Conservation (phyloP, 352 stramenopile genomes). For the Plasmopara muralis region DNA sequence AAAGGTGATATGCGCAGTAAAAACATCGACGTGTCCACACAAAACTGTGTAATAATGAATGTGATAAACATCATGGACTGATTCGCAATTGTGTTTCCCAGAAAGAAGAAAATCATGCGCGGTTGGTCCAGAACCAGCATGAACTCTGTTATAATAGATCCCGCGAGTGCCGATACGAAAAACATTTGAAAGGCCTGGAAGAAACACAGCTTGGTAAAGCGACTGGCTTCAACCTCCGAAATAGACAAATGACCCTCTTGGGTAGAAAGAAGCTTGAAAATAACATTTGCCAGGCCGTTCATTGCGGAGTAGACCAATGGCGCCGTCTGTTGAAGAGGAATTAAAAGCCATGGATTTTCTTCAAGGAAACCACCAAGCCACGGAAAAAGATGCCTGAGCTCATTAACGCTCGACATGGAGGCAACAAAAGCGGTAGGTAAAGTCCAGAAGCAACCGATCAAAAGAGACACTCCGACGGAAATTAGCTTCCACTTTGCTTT, state of each 20-base stretch:
- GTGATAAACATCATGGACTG: constrained; percentile 81
- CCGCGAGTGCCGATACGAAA: constrained; percentile 65
- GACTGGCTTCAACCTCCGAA: constrained; percentile 57
- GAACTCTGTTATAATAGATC: constrained; percentile 54
- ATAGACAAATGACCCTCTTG: constrained; percentile 62
- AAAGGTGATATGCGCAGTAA: constrained; percentile 52
- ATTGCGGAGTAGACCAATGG: constrained; percentile 61
- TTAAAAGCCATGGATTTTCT: constrained; percentile 43
- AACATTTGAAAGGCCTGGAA: constrained; percentile 83
- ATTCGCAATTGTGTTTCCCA: constrained; percentile 61
- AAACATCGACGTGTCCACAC: constrained; percentile 51
- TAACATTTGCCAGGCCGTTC: constrained; percentile 57
- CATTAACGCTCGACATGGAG: constrained; percentile 64
- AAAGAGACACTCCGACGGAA: constrained; percentile 38
- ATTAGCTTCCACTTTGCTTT: constrained; percentile 61
- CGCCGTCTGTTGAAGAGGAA: constrained; percentile 52
- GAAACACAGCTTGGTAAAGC: constrained; percentile 71
- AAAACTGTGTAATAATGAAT: constrained; percentile 70
- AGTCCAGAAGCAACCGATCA: constrained; percentile 76
- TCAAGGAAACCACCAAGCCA: constrained; percentile 36
- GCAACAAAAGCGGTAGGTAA: constrained; percentile 70
- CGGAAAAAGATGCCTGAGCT: constrained; percentile 47
- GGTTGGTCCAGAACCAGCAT: constrained; percentile 58
- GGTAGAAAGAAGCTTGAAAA: constrained; percentile 59
- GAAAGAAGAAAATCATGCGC: constrained; percentile 55